Evolutionary conservation across 2,329 filamentous ascomycete genomes (phyloP), one percentile per base, ranked within the genome.

Genomic region (Aureobasidium zeae): DNA sequence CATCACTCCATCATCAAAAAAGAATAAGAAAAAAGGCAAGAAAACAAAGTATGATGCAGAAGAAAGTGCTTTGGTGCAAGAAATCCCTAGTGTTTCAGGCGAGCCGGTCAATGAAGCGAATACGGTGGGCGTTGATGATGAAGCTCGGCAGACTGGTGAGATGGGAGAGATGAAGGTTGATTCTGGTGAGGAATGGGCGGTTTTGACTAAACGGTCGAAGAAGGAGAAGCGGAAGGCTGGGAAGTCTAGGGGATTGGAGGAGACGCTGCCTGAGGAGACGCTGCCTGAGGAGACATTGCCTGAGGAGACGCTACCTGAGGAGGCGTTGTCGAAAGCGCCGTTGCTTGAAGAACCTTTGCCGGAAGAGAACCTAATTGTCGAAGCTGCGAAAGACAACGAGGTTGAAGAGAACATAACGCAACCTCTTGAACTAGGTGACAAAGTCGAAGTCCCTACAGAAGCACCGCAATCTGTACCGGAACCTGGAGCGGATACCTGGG

Each of bases 141-240:
- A n/a, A n/a, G n/a, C n/a, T n/a, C n/a, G n/a, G n/a, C n/a, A n/a
- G n/a, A n/a, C n/a, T n/a, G n/a, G n/a, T n/a, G n/a, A n/a, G n/a
- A n/a, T n/a, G n/a, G n/a, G n/a, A n/a, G n/a, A n/a, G n/a, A n/a
- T n/a, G n/a, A n/a, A n/a, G 5, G 13, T 17, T 4, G 28, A 16
- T 3, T 3, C 19, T 7, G 26, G 20, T 29, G 36, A 39, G 5
- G 39, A 34, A 7, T 43, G 39, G 29, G 16, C 30, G 8, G 2
- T 28, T 1, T 30, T 21, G 7, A 17, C 15, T 2, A 43, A 43
- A 24, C 17, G 28, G 24, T 43, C 44, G 11, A 47, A 47, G 28
- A 47, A 47, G 36, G 44, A 47, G 3, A 47, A 47, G 20, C 44
- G 44, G 13, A 47, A 47, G 17, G 37, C 36, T 9, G 43, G 36